Conservation (phyloP, 2,329 filamentous ascomycete species). For the Thielaviopsis cerberus region DNA sequence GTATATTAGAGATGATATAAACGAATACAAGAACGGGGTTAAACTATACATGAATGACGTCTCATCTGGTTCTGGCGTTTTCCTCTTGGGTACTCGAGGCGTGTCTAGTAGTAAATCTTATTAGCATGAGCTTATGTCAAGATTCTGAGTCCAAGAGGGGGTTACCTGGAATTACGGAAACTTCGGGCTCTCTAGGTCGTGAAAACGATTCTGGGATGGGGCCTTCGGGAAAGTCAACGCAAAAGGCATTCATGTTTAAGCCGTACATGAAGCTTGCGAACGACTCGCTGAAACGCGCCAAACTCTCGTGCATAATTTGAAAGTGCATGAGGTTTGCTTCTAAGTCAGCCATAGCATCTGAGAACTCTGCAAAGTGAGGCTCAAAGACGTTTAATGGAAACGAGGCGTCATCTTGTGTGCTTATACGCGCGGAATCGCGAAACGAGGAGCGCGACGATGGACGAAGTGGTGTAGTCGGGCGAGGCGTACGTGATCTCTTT, state of each 20-base stretch:
- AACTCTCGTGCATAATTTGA: slow-evolving; percentile 87
- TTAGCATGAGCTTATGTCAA: background rate
- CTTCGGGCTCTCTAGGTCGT: slow-evolving; percentile 39
- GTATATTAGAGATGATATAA: background rate
- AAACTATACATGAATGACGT: slow-evolving; percentile 18
- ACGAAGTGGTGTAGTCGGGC: slow-evolving; percentile 80
- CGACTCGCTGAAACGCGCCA: slow-evolving; percentile 84
- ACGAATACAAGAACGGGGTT: background rate
- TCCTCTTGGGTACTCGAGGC: slow-evolving; percentile 12
- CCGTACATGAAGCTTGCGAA: slow-evolving; percentile 93
- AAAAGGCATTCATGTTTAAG: slow-evolving; percentile 97
- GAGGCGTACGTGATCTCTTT: slow-evolving; percentile 41
- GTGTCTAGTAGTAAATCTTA: slow-evolving; percentile 9
- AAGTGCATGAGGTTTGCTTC: slow-evolving; percentile 97
- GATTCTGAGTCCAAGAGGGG: slow-evolving; percentile 1
- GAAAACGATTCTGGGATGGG: slow-evolving; percentile 71
- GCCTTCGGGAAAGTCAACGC: slow-evolving; percentile 91
- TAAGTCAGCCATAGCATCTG: slow-evolving; percentile 83
- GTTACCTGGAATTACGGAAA: slow-evolving; percentile 3
- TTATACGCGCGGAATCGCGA: slow-evolving; percentile 50
- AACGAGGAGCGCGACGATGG: slow-evolving; percentile 79
- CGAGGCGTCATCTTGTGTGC: slow-evolving; percentile 30
- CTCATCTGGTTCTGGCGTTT: slow-evolving; percentile 25
- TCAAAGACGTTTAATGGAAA: slow-evolving; percentile 70
- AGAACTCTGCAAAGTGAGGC: slow-evolving; percentile 79